Conservation (phyloP, 2,329 filamentous ascomycete genomes). For the Phialemonium atrogriseum region DNA sequence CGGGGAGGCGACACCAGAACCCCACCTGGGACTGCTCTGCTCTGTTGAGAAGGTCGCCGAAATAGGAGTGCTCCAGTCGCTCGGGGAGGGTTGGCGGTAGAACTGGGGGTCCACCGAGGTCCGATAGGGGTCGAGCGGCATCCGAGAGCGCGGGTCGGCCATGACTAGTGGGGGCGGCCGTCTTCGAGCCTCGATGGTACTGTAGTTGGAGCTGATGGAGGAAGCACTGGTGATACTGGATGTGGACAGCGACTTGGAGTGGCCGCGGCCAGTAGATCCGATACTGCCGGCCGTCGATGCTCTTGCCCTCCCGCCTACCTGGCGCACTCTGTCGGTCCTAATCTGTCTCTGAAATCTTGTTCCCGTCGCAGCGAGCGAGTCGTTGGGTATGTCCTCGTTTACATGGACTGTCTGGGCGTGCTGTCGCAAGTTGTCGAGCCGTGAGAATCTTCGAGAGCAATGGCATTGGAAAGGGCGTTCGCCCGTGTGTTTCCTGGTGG, state of each 20-base stretch:
- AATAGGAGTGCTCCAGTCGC: conserved; percentile 73
- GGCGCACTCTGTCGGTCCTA: conserved; percentile 74
- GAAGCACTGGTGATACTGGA: conserved; percentile 70
- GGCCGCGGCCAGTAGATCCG: conserved; percentile 63
- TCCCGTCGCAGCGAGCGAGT: conserved; percentile 86
- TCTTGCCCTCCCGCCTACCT: conserved; percentile 62
- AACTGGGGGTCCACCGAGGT: conserved; percentile 57
- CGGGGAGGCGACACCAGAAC: conserved; percentile 62
- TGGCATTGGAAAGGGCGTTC: conserved; percentile 96
- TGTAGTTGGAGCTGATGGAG: conserved; percentile 61
- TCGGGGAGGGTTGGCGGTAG: conserved; percentile 60
- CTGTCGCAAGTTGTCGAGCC: conserved; percentile 89
- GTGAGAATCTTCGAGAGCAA: conserved; percentile 85
- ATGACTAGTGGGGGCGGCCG: conserved; percentile 78
- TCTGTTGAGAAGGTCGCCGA: conserved; percentile 74
- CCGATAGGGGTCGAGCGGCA: conserved; percentile 62
- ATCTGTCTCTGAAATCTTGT: conserved; percentile 90
- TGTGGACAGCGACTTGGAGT: conserved; percentile 77
- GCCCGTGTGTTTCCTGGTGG: conserved; percentile 81
- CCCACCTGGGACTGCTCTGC: conserved; percentile 69
- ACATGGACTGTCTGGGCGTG: conserved; percentile 97
- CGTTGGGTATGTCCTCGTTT: conserved; percentile 91
- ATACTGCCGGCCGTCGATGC: conserved; percentile 71
- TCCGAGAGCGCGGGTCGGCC: conserved; percentile 60
- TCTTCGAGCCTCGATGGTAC: conserved; percentile 58